Conservation (phyloP, 2,329 filamentous ascomycete species). For the Aspergillus aculeatus region DNA sequence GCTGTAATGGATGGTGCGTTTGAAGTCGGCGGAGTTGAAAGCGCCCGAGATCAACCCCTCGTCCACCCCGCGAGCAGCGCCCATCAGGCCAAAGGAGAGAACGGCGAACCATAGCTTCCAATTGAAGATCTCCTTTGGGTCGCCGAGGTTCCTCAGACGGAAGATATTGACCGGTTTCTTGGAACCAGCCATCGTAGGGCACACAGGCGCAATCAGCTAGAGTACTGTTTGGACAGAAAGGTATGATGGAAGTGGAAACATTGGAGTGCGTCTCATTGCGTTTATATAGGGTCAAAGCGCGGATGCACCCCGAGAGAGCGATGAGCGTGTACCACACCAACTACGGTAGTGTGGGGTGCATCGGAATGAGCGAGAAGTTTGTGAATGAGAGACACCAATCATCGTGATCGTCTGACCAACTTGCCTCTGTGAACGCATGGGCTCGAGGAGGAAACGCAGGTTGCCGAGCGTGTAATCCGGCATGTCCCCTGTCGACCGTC, state of each 20-base stretch:
- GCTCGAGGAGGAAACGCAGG: neutral
- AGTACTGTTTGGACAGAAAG: neutral
- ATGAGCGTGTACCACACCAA: neutral
- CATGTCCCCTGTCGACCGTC: neutral
- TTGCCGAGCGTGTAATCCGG: neutral
- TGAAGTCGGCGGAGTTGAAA: slow-evolving; percentile 66
- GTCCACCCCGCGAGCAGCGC: slow-evolving; percentile 74
- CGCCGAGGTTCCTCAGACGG: slow-evolving; percentile 60
- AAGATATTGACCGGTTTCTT: slow-evolving; percentile 54
- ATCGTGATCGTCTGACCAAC: neutral
- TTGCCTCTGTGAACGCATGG: neutral
- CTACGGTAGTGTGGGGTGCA: neutral
- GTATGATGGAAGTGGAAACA: neutral
- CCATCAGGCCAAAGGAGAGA: slow-evolving; percentile 70
- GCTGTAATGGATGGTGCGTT: slow-evolving; percentile 57
- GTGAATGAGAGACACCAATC: neutral
- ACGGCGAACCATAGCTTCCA: slow-evolving; percentile 78
- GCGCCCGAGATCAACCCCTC: slow-evolving; percentile 75
- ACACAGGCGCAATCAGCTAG: neutral
- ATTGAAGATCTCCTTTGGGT: slow-evolving; percentile 71
- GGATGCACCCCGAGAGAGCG: neutral
- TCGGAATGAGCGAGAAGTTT: neutral
- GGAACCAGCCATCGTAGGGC: neutral
- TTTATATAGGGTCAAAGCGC: neutral
- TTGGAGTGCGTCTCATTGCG: neutral